These are phyloP conservation scores for Calocybe gambosa DNA, from an alignment of 1,284 basidiomycete genomes.

Conservation along the genomic window DNA sequence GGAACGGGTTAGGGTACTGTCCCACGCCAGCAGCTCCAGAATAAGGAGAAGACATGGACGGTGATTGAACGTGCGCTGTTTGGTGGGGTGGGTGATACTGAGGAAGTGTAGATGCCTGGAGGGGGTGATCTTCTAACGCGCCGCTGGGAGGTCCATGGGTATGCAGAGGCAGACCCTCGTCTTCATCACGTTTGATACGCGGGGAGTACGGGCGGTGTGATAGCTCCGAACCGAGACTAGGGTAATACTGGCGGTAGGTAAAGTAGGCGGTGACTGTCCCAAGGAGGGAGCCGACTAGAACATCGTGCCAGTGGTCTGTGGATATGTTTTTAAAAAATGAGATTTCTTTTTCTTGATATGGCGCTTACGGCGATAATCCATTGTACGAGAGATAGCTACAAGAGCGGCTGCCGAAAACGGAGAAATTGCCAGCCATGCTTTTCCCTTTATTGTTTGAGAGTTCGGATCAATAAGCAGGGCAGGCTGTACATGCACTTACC, in stretches of 20 bases:
- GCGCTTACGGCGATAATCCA: constrained; percentile 78
- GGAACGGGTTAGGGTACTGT: constrained; percentile 12
- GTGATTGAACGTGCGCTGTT: neutral
- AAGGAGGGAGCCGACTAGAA: constrained; percentile 73
- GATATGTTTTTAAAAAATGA: neutral
- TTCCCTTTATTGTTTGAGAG: constrained; percentile 41
- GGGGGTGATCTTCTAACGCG: neutral
- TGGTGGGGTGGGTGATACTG: constrained; percentile 2
- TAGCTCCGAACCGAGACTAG: constrained; percentile 47
- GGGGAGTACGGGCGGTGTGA: constrained; percentile 78
- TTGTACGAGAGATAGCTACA: constrained; percentile 87
- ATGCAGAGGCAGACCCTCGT: constrained; percentile 36
- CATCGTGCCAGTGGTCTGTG: constrained; percentile 84
- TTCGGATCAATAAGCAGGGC: neutral
- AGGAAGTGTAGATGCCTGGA: constrained; percentile 6
- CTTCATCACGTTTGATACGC: constrained; percentile 46
- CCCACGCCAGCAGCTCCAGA: no score
- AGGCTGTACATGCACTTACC: constrained; percentile 33
- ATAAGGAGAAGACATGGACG: neutral
- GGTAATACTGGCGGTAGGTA: constrained; percentile 79
- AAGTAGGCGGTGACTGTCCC: constrained; percentile 75
- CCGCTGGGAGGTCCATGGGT: constrained; percentile 14
- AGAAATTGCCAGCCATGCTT: constrained; percentile 77
- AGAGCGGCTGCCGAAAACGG: constrained; percentile 79
- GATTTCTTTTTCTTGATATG: no score